These are phyloP conservation scores for Sphagnum magellanicum DNA, from an alignment of 228 moss, liverwort and hornwort genomes.

Conservation along the genomic window DNA sequence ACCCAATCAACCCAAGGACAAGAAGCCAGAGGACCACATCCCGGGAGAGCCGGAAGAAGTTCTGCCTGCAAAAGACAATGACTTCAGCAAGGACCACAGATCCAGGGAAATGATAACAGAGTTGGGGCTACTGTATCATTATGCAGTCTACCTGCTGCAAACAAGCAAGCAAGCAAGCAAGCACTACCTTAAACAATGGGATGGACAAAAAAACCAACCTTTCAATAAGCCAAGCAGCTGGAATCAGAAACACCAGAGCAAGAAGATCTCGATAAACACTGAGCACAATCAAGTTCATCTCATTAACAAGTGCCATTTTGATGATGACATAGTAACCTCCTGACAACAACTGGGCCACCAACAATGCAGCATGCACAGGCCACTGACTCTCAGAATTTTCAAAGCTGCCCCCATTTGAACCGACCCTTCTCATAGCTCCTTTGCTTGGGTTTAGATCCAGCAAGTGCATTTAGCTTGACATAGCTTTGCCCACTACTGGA, in stretches of 20 bases:
- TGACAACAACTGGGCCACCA: slow-evolving; percentile 47
- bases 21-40: slow-evolving; percentile 38
- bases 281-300: slow-evolving; percentile 47
- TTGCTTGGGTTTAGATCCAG: too few relatives aligned
- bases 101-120: too few relatives aligned
- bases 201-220: slow-evolving; percentile 17
- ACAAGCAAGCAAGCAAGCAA: too few relatives aligned
- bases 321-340: slow-evolving; percentile 56
- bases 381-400: slow-evolving; percentile 19
- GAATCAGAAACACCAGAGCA: slow-evolving; percentile 57
- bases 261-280: slow-evolving; percentile 59
- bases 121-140: too few relatives aligned
- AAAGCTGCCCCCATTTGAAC: slow-evolving; percentile 1
- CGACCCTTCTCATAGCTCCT: slow-evolving; percentile 17
- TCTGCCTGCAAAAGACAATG: slow-evolving; percentile 34
- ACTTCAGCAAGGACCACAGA: background rate
- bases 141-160: too few relatives aligned
- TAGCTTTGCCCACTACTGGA: too few relatives aligned
- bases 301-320: slow-evolving; percentile 34
- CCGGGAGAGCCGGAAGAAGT: slow-evolving; percentile 40
- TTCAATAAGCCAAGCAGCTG: slow-evolving; percentile 63
- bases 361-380: slow-evolving; percentile 48
- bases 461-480: too few relatives aligned
- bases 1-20: slow-evolving; percentile 73
- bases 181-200: too few relatives aligned